These are phyloP conservation scores for Teratosphaeriaceae sp. DNA, from an alignment of 2,329 filamentous ascomycete genomes.

Conservation along the genomic window DNA sequence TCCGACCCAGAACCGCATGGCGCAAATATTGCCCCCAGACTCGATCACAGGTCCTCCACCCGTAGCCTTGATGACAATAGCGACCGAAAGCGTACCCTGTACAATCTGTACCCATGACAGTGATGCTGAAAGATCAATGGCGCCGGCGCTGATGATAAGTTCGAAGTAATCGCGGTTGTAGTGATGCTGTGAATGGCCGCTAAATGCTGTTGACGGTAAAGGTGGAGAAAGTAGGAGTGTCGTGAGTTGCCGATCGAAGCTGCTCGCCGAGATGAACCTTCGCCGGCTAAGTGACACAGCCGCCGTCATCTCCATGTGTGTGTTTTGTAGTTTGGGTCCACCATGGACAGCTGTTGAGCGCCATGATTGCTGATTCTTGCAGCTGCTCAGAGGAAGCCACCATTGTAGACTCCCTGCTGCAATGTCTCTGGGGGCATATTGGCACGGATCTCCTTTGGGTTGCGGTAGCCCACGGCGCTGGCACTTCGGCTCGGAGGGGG, in stretches of 20 bases:
- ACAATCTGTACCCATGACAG: too few relatives aligned
- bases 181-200: background rate
- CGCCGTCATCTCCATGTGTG: background rate
- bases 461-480: constrained; percentile 26
- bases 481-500: constrained; percentile 15
- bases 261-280: background rate
- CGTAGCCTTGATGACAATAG: background rate
- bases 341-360: background rate
- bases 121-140: constrained; percentile 1
- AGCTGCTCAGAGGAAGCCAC: constrained; percentile 22
- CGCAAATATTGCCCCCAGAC: too few relatives aligned
- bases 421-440: constrained; percentile 44
- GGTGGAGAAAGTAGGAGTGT: background rate
- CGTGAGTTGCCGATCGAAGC: background rate
- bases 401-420: constrained; percentile 36
- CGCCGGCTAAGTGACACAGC: background rate
- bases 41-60: too few relatives aligned
- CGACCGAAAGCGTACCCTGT: constrained; percentile 1
- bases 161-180: background rate
- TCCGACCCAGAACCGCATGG: background rate
- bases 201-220: background rate
- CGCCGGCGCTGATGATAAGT: constrained; percentile 2
- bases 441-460: constrained; percentile 42
- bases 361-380: background rate
- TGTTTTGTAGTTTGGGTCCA: too few relatives aligned